Percentiles rank a stretch among this genome's conserved stretches.
phyloP scores from a whole-genome alignment of 371 early-diverging fungal species.

The Blastocladiella emersonii region DNA sequence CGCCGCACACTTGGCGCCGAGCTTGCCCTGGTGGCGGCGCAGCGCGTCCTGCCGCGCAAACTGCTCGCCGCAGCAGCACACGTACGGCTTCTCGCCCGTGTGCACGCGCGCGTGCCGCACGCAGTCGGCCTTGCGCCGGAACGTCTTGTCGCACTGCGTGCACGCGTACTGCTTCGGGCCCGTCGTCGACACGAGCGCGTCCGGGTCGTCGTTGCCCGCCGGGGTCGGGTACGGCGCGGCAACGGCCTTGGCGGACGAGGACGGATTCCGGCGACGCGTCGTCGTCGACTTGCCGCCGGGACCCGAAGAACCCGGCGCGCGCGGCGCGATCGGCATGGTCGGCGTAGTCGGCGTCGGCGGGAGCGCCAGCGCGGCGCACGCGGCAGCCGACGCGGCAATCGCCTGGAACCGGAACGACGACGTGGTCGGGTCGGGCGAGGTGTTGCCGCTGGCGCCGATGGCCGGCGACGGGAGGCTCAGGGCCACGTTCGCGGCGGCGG shows the following conservation, averaged over 20 bases:
- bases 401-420: no score
- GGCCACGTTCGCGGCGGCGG: background rate
- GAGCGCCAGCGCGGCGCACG: background rate
- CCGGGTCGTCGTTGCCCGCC: background rate
- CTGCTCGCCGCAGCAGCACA: constrained; percentile 40
- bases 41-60: constrained; percentile 57
- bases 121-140: constrained; percentile 50
- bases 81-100: constrained; percentile 48
- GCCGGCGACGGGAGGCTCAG: background rate
- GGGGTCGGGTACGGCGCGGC: no score
- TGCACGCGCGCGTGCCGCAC: constrained; percentile 52
- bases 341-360: background rate
- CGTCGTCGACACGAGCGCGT: background rate
- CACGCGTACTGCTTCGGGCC: constrained; percentile 7
- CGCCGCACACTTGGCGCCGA: background rate
- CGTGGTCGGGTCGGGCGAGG: no score
- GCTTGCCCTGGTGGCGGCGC: constrained; percentile 25
- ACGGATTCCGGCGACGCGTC: no score
- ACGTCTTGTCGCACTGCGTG: constrained; percentile 21
- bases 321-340: background rate
- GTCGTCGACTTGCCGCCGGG: no score
- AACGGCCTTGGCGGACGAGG: background rate
- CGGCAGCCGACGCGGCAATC: no score
- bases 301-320: no score
- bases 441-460: background rate